Base-by-base conservation (phyloP, 208 protist species). In the Crithidia expoeki region DNA sequence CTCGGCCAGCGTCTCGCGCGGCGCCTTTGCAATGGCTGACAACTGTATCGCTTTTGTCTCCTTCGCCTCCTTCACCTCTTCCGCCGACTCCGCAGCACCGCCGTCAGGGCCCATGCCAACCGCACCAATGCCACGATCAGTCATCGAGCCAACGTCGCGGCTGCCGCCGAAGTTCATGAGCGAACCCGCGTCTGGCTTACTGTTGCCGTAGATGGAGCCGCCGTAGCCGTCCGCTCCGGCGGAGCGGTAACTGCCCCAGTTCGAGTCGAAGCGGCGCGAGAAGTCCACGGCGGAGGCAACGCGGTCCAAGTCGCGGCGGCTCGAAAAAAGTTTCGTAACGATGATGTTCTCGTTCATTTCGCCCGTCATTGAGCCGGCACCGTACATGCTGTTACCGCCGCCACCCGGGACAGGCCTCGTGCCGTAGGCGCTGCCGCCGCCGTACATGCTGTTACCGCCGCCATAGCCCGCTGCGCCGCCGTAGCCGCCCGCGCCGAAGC, bases 241-340 rank as follows among this genome's bases (percentile, higher is more conserved):
- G 27, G 52, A 69, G 34, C 51, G 36, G 68, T 74, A 85, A 58
- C 76, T 83, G 27, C 61, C 72, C 73, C 74, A 83, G 73, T 80
- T 76, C 16, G 77, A 85, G 79, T 84, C 74, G 55, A 83, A 81
- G 19, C 76, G 81, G 19, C 81, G 82, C 5, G 72, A 73, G 36
- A 84, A 88, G 56, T 90, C 85, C n/a, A 52, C 42, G 25, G 58
- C 59, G 32, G 85, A 89, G 9, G 71, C 77, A 17, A 88, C 47
- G 33, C 53, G 56, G 46, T 84, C 72, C 23, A 83, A 68, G 30
- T 93, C 84, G 23, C 84, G 88, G 23, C 88, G 88, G 52, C 84
- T 90, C 30, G 82, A 80, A 66, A 94, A 94, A 25, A 91, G 38
- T 71, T 91, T 94, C 25, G 78, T 87, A 60, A 84, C 84, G 23